These are phyloP conservation scores for Hypoxylon sp. DNA, from an alignment of 2,329 filamentous ascomycete genomes.

Conservation along the genomic window DNA sequence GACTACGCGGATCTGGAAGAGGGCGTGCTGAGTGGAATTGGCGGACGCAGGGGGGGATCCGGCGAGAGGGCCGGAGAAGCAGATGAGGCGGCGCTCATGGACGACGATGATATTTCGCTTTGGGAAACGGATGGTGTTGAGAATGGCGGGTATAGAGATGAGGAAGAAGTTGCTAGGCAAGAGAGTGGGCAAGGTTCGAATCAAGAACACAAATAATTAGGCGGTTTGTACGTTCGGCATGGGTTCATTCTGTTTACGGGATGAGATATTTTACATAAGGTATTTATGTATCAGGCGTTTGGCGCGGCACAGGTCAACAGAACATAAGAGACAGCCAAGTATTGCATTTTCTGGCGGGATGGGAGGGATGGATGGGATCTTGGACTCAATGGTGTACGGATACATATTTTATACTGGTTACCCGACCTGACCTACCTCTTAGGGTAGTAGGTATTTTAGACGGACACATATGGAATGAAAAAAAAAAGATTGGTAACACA, in stretches of 20 bases:
- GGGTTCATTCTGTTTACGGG: too few relatives aligned
- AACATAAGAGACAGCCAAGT: conserved; percentile 15
- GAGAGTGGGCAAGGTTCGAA: conserved; percentile 7
- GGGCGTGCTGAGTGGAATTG: conserved; percentile 46
- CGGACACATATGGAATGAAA: too few relatives aligned
- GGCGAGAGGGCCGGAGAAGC: conserved; percentile 54
- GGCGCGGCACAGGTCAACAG: conserved; percentile 3
- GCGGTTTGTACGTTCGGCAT: too few relatives aligned
- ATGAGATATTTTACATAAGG: too few relatives aligned
- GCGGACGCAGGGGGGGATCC: conserved; percentile 37
- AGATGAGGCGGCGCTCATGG: conserved; percentile 63
- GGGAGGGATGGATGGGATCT: conserved; percentile 18
- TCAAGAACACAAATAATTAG: too few relatives aligned
- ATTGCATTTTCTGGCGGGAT: conserved; percentile 25
- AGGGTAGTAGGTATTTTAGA: too few relatives aligned
- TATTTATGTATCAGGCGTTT: conserved; percentile 27
- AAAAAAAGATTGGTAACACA: too few relatives aligned
- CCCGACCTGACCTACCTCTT: too few relatives aligned
- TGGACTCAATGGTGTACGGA: too few relatives aligned
- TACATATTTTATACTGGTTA: conserved; percentile 12
- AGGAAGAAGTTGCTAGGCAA: conserved; percentile 35
- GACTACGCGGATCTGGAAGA: conserved; percentile 58
- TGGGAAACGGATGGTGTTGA: conserved; percentile 58
- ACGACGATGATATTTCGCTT: conserved; percentile 66
- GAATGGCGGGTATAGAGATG: conserved; percentile 36